phyloP scores from a whole-genome alignment of 208 protist species.

The Trypanosoma conorhini region DNA sequence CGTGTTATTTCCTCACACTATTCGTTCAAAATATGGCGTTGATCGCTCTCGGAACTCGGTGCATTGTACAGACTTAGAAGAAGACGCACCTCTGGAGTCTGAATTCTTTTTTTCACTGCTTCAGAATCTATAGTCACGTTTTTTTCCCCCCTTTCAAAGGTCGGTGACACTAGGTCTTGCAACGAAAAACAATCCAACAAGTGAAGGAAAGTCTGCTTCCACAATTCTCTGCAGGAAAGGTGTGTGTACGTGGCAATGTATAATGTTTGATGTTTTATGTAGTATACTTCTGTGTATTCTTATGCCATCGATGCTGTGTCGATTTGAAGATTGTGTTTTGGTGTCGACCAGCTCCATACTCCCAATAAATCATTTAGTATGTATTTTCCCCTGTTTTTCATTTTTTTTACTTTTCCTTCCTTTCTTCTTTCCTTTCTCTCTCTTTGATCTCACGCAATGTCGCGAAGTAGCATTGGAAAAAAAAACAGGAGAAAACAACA shows the following conservation, averaged over 20 bases:
- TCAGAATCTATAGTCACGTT: constrained; percentile 45
- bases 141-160: constrained; percentile 1
- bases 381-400: background rate
- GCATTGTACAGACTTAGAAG: constrained; percentile 97
- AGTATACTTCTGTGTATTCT: background rate
- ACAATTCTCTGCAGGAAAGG: background rate
- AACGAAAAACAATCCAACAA: background rate
- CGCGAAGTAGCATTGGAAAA: background rate
- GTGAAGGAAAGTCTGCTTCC: background rate
- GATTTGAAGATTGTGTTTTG: background rate
- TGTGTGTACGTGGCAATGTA: background rate
- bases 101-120: constrained; percentile 94
- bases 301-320: background rate
- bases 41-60: constrained; percentile 91
- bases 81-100: constrained; percentile 95
- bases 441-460: background rate
- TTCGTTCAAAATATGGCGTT: constrained; percentile 91
- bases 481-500: background rate
- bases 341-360: background rate
- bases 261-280: background rate
- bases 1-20: constrained; percentile 91
- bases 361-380: background rate
- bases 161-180: background rate
- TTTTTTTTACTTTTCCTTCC: background rate
- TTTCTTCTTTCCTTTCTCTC: background rate